Evolutionary conservation across 306 rosid genomes (phyloP).

Genomic region (Mimosa pudica): DNA sequence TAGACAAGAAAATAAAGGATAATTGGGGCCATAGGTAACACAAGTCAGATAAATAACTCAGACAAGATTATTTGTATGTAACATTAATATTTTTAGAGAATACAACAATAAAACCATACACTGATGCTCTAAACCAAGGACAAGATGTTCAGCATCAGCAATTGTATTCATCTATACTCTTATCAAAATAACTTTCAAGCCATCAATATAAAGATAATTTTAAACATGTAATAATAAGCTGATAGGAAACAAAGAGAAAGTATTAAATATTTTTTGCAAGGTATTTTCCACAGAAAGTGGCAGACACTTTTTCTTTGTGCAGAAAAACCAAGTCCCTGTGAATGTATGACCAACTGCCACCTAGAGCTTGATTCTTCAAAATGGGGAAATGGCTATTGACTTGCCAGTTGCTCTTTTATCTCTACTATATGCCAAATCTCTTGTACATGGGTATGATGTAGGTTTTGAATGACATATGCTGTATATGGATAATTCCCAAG

Average conservation of each 20-base stretch:
- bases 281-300: background rate
- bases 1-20: background rate
- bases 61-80: conserved; percentile 48
- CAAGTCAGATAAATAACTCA: conserved; percentile 39
- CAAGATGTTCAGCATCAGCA: conserved; percentile 1
- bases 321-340: background rate
- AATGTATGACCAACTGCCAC: background rate
- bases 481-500: background rate
- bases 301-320: background rate
- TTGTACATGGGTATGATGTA: background rate
- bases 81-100: conserved; percentile 49
- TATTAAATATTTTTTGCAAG: background rate
- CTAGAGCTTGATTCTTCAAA: background rate
- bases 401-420: background rate
- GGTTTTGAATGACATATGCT: background rate
- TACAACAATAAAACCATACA: background rate
- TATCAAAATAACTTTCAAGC: background rate
- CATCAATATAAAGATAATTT: conserved; percentile 8
- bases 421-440: background rate
- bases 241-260: background rate
- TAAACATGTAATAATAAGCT: background rate
- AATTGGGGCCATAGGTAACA: conserved; percentile 11
- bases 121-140: conserved; percentile 22
- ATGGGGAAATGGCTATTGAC: background rate
- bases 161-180: conserved; percentile 1